Evolutionary conservation across 2,329 filamentous ascomycete species (phyloP).

Genomic region (Hypocrella siamensis): DNA sequence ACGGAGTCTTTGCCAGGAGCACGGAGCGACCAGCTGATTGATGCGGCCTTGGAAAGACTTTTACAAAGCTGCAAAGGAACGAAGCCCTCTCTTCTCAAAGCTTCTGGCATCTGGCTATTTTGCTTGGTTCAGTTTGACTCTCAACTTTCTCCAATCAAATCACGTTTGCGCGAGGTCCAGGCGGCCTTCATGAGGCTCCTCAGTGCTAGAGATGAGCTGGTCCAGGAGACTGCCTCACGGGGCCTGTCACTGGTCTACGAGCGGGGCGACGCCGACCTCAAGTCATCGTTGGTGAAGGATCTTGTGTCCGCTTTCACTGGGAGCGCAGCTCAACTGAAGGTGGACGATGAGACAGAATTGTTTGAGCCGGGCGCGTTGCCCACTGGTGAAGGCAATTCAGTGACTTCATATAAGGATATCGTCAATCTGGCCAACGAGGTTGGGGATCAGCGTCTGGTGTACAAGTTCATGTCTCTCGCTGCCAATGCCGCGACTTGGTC

Average conservation of each 20-base stretch:
- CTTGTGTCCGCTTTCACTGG: conserved; percentile 82
- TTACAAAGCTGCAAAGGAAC: conserved; percentile 65
- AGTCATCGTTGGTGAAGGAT: conserved; percentile 71
- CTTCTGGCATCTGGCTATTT: conserved; percentile 89
- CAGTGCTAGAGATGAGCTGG: conserved; percentile 77
- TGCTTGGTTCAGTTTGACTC: conserved; percentile 84
- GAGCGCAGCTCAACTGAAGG: conserved; percentile 57
- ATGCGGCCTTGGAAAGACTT: conserved; percentile 51
- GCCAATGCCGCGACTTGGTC: conserved; percentile 96
- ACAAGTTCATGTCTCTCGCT: conserved; percentile 95
- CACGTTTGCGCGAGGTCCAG: conserved; percentile 63
- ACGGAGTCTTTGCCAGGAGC: conserved; percentile 21
- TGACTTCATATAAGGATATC: conserved; percentile 96
- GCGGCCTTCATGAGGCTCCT: conserved; percentile 77
- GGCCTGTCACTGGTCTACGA: conserved; percentile 90
- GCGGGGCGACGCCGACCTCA: conserved; percentile 67
- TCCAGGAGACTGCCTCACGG: conserved; percentile 87
- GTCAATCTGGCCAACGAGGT: conserved; percentile 91
- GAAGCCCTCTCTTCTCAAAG: conserved; percentile 80
- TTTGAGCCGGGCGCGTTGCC: conserved; percentile 85
- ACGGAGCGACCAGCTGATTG: conserved; percentile 26
- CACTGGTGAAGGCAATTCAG: conserved; percentile 73
- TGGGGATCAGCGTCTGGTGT: conserved; percentile 88
- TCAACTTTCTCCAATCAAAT: conserved; percentile 58
- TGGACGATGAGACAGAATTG: conserved; percentile 79